These are phyloP conservation scores for Phyllosticta ampelicida DNA, from an alignment of 2,329 filamentous ascomycete genomes.

Conservation along the genomic window DNA sequence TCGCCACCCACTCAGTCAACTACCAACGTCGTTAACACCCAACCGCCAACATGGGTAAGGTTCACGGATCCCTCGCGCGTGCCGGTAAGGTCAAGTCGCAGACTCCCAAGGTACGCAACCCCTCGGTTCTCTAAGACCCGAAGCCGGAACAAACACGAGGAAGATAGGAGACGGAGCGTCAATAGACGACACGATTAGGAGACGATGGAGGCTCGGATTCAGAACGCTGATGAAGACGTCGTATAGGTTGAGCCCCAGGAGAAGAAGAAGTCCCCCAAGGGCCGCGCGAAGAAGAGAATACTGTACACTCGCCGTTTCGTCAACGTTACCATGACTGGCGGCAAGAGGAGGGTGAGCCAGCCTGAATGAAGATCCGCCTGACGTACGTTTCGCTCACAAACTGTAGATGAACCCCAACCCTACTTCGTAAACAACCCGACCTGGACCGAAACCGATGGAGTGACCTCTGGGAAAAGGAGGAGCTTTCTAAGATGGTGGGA, in stretches of 20 bases:
- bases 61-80: slow-evolving; percentile 90
- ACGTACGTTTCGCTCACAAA: slow-evolving; percentile 10
- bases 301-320: slow-evolving; percentile 96
- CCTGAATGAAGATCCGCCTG: slow-evolving; percentile 16
- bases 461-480: slow-evolving; percentile 11
- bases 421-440: slow-evolving; percentile 44
- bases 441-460: slow-evolving; percentile 1
- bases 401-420: slow-evolving; percentile 79
- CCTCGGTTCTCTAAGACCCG: background rate
- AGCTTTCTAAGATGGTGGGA: slow-evolving; percentile 3
- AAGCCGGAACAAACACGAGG: background rate
- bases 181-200: background rate
- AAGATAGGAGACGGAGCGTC: background rate
- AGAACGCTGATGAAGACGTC: slow-evolving; percentile 4
- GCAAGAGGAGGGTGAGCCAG: slow-evolving; percentile 84
- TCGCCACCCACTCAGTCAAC: slow-evolving; percentile 20
- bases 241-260: slow-evolving; percentile 74
- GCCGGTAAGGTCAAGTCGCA: slow-evolving; percentile 98
- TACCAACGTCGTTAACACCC: slow-evolving; percentile 17
- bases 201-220: slow-evolving; percentile 16
- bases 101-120: slow-evolving; percentile 67
- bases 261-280: slow-evolving; percentile 96
- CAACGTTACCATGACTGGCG: slow-evolving; percentile 92
- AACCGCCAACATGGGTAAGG: slow-evolving; percentile 71
- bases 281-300: slow-evolving; percentile 93